Base-by-base conservation (phyloP, 148 eudicot genomes). In the Rhododendron henanense region DNA sequence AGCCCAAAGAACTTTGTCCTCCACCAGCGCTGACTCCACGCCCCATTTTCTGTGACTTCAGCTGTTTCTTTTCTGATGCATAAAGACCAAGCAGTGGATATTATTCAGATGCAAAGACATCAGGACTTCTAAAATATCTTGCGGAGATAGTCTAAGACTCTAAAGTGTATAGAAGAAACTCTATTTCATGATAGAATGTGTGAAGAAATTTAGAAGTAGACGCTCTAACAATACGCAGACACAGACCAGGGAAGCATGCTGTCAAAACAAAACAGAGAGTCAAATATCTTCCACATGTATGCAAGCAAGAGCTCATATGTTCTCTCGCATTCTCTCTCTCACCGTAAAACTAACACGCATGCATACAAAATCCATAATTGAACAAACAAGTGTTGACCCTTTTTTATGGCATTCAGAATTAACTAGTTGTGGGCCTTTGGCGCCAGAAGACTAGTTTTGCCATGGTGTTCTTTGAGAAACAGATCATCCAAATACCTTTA, bases 1-100 rank as follows among this genome's bases (percentile, higher is more conserved):
- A 89, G 3, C 90, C 90, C 84, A 89, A 81, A 41, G 90, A 89
- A 78, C 90, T 89, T 73, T 89, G 89, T 5, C 90, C 90, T 50
- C 90, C 90, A 47, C 90, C 90, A 63, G 89, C 89, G 31, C 90
- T 89, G 25, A 87, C 90, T 85, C 90, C 90, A 45, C 91, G 87
- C 37, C 91, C 89, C 91, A 89, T 86, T 82, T 81, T 87, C 76
- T 75, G 37, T 41, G 67, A 21, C 3, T 51, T 88, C 4, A 31
- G 76, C 16, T 25, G 19, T 16, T 47, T 85, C 61, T 45, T 78
- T 23, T 78, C 7, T 35, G 23, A 47, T 81, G 76, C 23, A 37
- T 8, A 31, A 83, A 23, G 25, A 5, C 57, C 77, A 83, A 45
- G 41, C 59, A 45, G 31, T 44, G 25, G 3, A 44, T 6, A 45